Base-by-base conservation (phyloP, 208 protist genomes). In the Leishmania turanica region DNA sequence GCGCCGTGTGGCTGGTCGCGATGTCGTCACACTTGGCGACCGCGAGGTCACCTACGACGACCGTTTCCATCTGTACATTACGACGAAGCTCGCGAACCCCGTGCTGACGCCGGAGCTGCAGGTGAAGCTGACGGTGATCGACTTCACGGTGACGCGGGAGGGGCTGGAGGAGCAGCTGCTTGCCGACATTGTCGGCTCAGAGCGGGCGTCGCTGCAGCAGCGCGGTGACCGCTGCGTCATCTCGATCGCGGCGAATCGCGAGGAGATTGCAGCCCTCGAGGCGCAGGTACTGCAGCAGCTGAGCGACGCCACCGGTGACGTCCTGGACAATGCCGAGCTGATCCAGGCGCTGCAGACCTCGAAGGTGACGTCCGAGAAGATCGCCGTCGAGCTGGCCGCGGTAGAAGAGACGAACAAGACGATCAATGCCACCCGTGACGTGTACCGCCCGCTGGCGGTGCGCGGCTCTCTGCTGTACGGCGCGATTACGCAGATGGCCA, bases 381-480 rank as follows among this genome's bases (percentile, higher is more conserved):
- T 99, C 73, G 91, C 90, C 47, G 82, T 90, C 69, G 92, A 97
- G 81, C 91, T 99, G 40, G 88, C 88, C 64, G 79, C 98, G 51
- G 94, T 97, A 40, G 96, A 99, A 83, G 89, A 95, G 81, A 99
- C 98, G n/a, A 93, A 97, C 79, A 92, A 88, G 82, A 93, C 96
- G 82, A 99, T 99, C 91, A 90, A 96, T 49, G 79, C 81, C n/a
- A 93, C 97, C 4, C 92, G 97, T 15, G 93, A 99, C 77, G 79
- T 91, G 66, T 99, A 99, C 90, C 92, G 92, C 34, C 87, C 90
- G 13, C 92, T 99, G 34, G 97, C 98, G 15, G 95, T 93, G 66
- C 96, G 98, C 49, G 98, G 98, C 53, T 96, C 97, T 17, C 87
- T 99, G 77, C 90, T 99, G 45, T 99, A 99, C 93, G 96, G 96